phyloP scores from a whole-genome alignment of 2,329 filamentous ascomycete genomes.

The Fusarium dimerum region DNA sequence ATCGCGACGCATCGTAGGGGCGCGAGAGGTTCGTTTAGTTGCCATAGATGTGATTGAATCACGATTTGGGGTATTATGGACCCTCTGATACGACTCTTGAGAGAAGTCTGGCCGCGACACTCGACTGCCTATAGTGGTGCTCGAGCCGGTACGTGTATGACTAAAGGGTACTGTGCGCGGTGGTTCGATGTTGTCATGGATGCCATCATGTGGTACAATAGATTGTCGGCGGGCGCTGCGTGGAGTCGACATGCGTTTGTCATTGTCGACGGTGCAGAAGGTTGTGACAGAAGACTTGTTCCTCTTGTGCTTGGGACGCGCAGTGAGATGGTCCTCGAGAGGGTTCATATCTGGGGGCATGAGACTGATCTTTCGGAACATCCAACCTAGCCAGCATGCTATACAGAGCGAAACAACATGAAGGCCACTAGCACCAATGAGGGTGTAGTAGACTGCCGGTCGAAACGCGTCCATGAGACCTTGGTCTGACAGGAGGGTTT shows the following conservation, averaged over 20 bases:
- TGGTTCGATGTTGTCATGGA: slow-evolving; percentile 47
- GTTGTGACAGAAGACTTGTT: slow-evolving; percentile 63
- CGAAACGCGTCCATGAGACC: slow-evolving; percentile 61
- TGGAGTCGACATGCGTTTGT: slow-evolving; percentile 61
- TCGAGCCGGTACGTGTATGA: slow-evolving; percentile 70
- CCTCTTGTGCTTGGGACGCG: slow-evolving; percentile 70
- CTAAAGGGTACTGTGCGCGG: slow-evolving; percentile 72
- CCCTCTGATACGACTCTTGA: slow-evolving; percentile 52
- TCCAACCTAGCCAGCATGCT: slow-evolving; percentile 72
- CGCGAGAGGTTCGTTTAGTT: slow-evolving; percentile 49
- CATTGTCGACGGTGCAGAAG: slow-evolving; percentile 44
- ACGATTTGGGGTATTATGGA: slow-evolving; percentile 44
- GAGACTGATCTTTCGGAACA: slow-evolving; percentile 78
- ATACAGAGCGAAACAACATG: slow-evolving; percentile 71
- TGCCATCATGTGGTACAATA: slow-evolving; percentile 44
- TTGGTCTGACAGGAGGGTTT: slow-evolving; percentile 63
- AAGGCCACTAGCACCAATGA: slow-evolving; percentile 63
- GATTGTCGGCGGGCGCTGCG: slow-evolving; percentile 45
- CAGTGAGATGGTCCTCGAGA: slow-evolving; percentile 81
- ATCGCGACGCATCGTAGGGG: slow-evolving; percentile 38
- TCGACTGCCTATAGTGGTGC: slow-evolving; percentile 54
- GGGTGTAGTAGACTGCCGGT: slow-evolving; percentile 67
- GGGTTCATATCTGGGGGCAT: slow-evolving; percentile 96
- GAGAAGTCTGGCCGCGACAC: slow-evolving; percentile 58
- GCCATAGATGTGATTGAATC: slow-evolving; percentile 46